Evolutionary conservation across 371 early-diverging fungal species (phyloP), one percentile per base, ranked within the genome.

Genomic region (Blastocladiella emersonii): DNA sequence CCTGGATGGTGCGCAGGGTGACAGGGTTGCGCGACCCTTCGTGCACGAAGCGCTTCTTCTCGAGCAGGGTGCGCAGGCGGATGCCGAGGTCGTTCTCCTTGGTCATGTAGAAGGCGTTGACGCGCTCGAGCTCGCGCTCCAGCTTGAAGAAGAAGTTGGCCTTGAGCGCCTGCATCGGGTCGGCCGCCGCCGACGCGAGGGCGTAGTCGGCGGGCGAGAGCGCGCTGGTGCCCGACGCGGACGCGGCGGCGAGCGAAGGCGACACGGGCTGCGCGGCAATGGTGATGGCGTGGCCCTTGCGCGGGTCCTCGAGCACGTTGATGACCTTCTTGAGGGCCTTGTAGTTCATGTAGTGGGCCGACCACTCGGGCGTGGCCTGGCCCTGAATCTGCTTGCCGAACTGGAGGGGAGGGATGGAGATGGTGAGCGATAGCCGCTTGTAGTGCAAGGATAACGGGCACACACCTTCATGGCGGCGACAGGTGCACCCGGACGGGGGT

Each of bases 291-390:
- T 59, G 36, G 17, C 34, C 21, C 67, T 51, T 4, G 69, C 68
- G 48, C 13, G 51, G 43, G 21, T 64, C 67, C 39, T 74, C 68
- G 45, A 88, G 71, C 37, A 85, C 83, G 66, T 89, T 90, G 69
- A 95, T 94, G 65, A 95, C 90, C 77, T 94, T 94, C 73, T 95
- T 95, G 56, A 95, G 81, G 34, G 85, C 92, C 75, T 94, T 94
- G 76, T 90, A 90, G 78, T 88, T 91, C 76, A 95, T 79, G 70
- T 92, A 93, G 71, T 93, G 91, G 61, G 81, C 81, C 57, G 89
- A 85, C 93, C 93, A 93, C 78, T 93, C 94, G 59, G 89, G 79
- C 64, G 86, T 80, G 68, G 88, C 89, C 70, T 91, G 91, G 66
- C 84, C 84, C 76, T 90, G 90, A 65, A 95, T 92, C 75, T 88